These are phyloP conservation scores for Hirsutella rhossiliensis DNA, from an alignment of 2,329 filamentous ascomycete species.

Conservation along the genomic window DNA sequence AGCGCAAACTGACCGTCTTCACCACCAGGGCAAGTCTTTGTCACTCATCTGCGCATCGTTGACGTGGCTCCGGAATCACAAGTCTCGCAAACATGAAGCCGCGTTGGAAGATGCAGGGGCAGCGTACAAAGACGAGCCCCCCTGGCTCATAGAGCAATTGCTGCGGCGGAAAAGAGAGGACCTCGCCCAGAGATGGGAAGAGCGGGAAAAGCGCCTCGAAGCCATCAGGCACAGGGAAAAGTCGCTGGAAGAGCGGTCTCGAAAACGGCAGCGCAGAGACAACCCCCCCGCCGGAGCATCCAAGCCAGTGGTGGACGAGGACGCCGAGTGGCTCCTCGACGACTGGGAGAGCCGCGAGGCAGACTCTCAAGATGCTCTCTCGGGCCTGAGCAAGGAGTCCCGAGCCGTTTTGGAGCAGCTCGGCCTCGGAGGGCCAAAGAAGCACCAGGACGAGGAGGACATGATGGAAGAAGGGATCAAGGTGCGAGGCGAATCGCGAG, in stretches of 20 bases:
- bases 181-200: conserved; percentile 53
- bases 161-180: conserved; percentile 55
- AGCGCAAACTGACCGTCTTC: not conserved
- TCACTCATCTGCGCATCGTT: conserved; percentile 82
- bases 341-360: conserved; percentile 45
- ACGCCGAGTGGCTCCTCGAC: conserved; percentile 63
- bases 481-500: conserved; percentile 23
- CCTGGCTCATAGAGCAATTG: conserved; percentile 75
- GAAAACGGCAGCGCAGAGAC: conserved; percentile 34
- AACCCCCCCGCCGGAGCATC: conserved; percentile 12
- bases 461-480: conserved; percentile 56
- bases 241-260: conserved; percentile 37
- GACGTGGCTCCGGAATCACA: conserved; percentile 83
- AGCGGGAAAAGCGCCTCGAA: conserved; percentile 61
- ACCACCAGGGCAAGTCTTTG: conserved; percentile 67
- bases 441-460: conserved; percentile 25
- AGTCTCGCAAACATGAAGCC: conserved; percentile 46
- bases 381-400: conserved; percentile 61
- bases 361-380: conserved; percentile 26
- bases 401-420: conserved; percentile 59
- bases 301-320: conserved; percentile 32
- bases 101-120: conserved; percentile 31
- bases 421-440: conserved; percentile 28
- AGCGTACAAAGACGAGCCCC: conserved; percentile 55
- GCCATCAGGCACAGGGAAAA: conserved; percentile 52